A percentile compares a stretch with the other conserved stretches of the same genome.
Evolutionary conservation across 805 yeast species (phyloP).

Genomic region (Candida anglica): DNA sequence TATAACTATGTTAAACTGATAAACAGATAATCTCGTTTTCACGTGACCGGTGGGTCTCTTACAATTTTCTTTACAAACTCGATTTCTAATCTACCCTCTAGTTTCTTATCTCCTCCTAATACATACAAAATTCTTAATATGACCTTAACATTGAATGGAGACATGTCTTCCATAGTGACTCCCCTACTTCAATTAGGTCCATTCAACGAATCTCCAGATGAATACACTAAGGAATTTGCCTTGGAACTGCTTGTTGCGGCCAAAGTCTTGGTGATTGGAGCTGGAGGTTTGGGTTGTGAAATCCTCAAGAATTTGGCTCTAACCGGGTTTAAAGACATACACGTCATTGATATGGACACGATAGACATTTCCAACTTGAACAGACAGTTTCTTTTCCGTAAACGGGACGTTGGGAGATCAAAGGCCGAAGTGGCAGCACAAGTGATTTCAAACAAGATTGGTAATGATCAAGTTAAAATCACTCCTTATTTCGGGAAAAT

Average conservation of each 20-base stretch:
- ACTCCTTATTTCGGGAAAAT: conserved; percentile 63
- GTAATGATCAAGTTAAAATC: conserved; percentile 34
- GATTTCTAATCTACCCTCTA: too few relatives aligned
- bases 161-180: too few relatives aligned
- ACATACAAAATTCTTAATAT: too few relatives aligned
- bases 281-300: conserved; percentile 85
- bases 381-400: conserved; percentile 68
- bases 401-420: conserved; percentile 56
- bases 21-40: too few relatives aligned
- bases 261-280: conserved; percentile 54
- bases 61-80: too few relatives aligned
- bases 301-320: conserved; percentile 67
- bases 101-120: too few relatives aligned
- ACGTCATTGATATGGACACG: conserved; percentile 79
- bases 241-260: conserved; percentile 15
- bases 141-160: too few relatives aligned
- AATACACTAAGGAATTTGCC: conserved; percentile 22
- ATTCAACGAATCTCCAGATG: conserved; percentile 35
- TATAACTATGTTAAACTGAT: too few relatives aligned
- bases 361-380: conserved; percentile 74
- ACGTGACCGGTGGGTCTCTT: too few relatives aligned
- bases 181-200: conserved; percentile 30
- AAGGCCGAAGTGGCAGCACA: conserved; percentile 66
- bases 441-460: conserved; percentile 46
- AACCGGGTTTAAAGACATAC: conserved; percentile 62